A percentile compares a stretch with the other conserved stretches of the same genome.
Evolutionary conservation across 352 stramenopile genomes (phyloP).

Genomic region (Phytophthora meadii): DNA sequence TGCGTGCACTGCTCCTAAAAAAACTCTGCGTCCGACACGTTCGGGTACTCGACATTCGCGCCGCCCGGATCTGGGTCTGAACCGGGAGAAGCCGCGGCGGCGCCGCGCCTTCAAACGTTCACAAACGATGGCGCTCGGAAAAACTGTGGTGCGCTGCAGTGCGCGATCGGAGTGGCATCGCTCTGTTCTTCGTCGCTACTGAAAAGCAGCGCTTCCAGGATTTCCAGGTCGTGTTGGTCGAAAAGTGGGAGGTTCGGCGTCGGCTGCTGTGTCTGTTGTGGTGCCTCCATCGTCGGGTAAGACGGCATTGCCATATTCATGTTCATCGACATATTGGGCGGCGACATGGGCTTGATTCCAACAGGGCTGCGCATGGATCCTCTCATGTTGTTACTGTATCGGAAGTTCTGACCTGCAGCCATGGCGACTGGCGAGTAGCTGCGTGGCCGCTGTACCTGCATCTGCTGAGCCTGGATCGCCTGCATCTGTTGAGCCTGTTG

Average conservation of each 20-base stretch:
- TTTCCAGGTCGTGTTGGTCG: constrained; percentile 54
- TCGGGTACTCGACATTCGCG: constrained; percentile 31
- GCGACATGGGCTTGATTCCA: constrained; percentile 25
- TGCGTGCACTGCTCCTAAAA: constrained; percentile 14
- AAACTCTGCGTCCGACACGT: constrained; percentile 32
- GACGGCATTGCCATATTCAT: constrained; percentile 34
- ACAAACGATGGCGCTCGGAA: constrained; percentile 41
- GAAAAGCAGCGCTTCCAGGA: constrained; percentile 62
- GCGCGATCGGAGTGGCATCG: constrained; percentile 19
- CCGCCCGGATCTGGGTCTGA: constrained; percentile 32
- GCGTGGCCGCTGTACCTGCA: constrained; percentile 32
- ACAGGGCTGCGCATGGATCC: constrained; percentile 23
- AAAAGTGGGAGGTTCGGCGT: constrained; percentile 41
- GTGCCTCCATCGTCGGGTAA: constrained; percentile 6
- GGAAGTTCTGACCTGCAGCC: constrained; percentile 43
- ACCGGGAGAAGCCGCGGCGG: constrained; percentile 29
- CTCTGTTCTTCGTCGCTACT: constrained; percentile 59
- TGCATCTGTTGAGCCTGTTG: constrained; percentile 47
- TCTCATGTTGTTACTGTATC: constrained; percentile 9
- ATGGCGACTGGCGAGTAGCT: constrained; percentile 26
- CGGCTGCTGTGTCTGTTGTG: constrained; percentile 11
- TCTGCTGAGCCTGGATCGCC: constrained; percentile 36
- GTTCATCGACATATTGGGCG: constrained; percentile 33
- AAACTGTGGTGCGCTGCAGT: constrained; percentile 34
- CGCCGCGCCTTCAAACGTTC: constrained; percentile 45